phyloP scores from a whole-genome alignment of 495 filamentous ascomycete genomes.

The Copromyces sp. region DNA sequence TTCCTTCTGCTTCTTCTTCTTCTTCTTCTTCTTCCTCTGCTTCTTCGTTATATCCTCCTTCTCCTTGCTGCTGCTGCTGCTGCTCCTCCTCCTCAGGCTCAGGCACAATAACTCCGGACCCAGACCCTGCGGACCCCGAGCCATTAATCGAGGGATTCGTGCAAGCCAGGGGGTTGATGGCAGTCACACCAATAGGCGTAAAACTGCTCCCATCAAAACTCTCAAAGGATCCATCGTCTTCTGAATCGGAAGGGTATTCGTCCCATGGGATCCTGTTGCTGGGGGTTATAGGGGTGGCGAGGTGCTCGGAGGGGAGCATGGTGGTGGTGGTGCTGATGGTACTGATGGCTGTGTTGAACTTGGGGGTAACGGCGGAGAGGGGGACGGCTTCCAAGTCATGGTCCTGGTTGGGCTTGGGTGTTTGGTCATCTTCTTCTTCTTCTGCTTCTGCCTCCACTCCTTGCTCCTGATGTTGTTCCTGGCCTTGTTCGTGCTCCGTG shows the following conservation, averaged over 20 bases:
- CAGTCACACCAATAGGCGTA: not conserved
- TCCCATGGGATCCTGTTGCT: not conserved
- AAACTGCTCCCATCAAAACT: not conserved
- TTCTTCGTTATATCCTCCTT: not conserved
- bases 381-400: not conserved
- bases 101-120: not conserved
- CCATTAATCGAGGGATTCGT: not conserved
- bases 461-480: not conserved
- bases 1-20: not conserved
- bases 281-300: not conserved
- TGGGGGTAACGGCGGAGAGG: not conserved
- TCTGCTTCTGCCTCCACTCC: not conserved
- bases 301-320: not conserved
- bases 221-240: not conserved
- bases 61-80: not conserved
- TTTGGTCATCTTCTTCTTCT: not conserved
- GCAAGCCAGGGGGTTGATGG: not conserved
- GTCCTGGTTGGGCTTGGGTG: not conserved
- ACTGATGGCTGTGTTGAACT: not conserved
- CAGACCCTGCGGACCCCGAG: not conserved
- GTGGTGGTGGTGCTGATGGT: not conserved
- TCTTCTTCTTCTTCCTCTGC: not conserved
- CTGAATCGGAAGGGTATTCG: not conserved
- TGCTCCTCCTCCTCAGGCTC: not conserved
- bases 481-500: not conserved